phyloP scores from a whole-genome alignment of 2,329 filamentous ascomycete genomes.

The Talaromyces sp. region DNA sequence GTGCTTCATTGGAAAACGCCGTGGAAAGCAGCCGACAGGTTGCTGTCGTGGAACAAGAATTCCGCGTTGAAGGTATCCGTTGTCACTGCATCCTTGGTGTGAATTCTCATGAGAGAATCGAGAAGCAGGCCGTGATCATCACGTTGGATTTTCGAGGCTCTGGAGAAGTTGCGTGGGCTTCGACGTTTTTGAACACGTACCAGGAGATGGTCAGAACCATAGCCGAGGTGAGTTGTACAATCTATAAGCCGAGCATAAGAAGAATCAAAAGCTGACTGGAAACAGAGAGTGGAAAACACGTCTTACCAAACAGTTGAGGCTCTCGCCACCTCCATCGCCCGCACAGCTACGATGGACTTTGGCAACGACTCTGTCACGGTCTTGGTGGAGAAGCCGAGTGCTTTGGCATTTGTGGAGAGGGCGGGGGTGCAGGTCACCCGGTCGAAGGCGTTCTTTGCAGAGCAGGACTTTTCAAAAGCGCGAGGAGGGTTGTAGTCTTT shows the following conservation, averaged over 20 bases:
- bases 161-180: constrained; percentile 34
- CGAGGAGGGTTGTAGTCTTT: constrained; percentile 10
- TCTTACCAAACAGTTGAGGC: constrained; percentile 53
- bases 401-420: constrained; percentile 49
- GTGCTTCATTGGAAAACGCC: constrained; percentile 24
- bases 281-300: constrained; percentile 47
- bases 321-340: constrained; percentile 49
- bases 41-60: constrained; percentile 38
- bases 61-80: constrained; percentile 44
- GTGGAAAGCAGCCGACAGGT: constrained; percentile 30
- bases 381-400: constrained; percentile 51
- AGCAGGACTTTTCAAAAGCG: constrained; percentile 22
- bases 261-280: neutral
- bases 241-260: neutral
- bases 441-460: constrained; percentile 45
- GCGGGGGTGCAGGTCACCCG: constrained; percentile 52
- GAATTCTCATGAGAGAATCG: constrained; percentile 52
- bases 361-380: constrained; percentile 49
- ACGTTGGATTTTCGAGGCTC: constrained; percentile 39
- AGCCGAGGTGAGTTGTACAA: constrained; percentile 36
- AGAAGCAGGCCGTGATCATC: constrained; percentile 51
- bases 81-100: constrained; percentile 52
- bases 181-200: constrained; percentile 38
- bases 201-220: constrained; percentile 41
- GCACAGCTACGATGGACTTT: constrained; percentile 47